Percentiles rank a stretch among this genome's conserved stretches.
Conservation (phyloP, 106 monocot species). For the Agapanthus africanus region DNA sequence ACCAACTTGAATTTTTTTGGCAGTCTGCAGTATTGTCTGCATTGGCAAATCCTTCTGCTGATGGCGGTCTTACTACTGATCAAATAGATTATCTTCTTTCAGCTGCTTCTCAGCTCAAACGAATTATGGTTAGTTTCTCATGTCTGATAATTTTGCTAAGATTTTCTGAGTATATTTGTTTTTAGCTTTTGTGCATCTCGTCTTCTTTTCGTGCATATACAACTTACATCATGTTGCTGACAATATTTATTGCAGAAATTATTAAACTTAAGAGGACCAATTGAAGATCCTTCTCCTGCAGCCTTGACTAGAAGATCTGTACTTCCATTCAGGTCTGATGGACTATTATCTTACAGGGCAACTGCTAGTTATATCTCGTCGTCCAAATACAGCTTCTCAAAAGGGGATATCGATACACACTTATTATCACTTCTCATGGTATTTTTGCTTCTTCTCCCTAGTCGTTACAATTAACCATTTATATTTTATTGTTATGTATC, state of each 20-base stretch:
- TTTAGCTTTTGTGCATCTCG: background rate
- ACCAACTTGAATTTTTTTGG: slow-evolving; percentile 11
- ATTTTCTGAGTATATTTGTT: background rate
- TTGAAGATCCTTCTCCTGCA: slow-evolving; percentile 70
- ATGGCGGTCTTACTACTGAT: slow-evolving; percentile 19
- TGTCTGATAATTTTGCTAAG: background rate
- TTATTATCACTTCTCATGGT: slow-evolving; percentile 88
- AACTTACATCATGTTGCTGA: slow-evolving; percentile 1
- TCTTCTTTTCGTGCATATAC: background rate
- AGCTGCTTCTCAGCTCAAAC: slow-evolving; percentile 52
- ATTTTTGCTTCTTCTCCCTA: too few relatives aligned
- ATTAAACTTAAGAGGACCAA: slow-evolving; percentile 43
- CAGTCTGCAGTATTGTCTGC: slow-evolving; percentile 67
- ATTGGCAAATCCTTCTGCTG: slow-evolving; percentile 30
- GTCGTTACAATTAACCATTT: too few relatives aligned
- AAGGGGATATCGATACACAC: slow-evolving; percentile 50
- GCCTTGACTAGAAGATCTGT: slow-evolving; percentile 26
- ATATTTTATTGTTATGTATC: too few relatives aligned
- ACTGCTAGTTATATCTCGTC: slow-evolving; percentile 55
- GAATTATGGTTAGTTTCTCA: slow-evolving; percentile 55
- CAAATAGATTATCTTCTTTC: slow-evolving; percentile 32
- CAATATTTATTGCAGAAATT: slow-evolving; percentile 60
- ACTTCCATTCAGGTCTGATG: slow-evolving; percentile 37
- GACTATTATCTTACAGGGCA: slow-evolving; percentile 54
- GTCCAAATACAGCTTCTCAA: slow-evolving; percentile 62